Conservation (phyloP, 495 filamentous ascomycete species). For the Hypoxylon lenormandii region DNA sequence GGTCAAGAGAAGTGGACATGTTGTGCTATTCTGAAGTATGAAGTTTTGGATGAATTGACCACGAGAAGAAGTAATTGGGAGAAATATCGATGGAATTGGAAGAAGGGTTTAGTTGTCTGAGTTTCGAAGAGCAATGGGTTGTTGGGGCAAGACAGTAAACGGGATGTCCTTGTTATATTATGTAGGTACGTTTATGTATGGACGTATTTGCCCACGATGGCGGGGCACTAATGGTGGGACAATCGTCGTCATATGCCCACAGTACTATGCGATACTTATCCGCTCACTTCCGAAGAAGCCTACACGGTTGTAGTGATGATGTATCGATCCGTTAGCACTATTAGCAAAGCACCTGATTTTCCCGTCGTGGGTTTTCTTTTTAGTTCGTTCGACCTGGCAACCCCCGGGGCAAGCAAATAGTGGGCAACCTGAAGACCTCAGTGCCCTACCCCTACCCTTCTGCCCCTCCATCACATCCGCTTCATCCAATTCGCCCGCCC, state of each 20-base stretch:
- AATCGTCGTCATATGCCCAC: conserved; percentile 38
- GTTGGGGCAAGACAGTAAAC: conserved; percentile 20
- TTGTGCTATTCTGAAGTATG: conserved; percentile 48
- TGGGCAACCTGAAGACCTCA: too few species aligned
- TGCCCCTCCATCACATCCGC: conserved; percentile 27
- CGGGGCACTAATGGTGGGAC: conserved; percentile 37
- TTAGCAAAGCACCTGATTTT: conserved; percentile 42
- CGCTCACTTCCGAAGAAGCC: conserved; percentile 3
- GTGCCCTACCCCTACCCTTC: too few species aligned
- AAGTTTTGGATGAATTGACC: background rate
- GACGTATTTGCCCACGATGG: conserved; percentile 41
- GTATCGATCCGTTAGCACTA: conserved; percentile 22
- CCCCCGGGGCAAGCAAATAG: too few species aligned
- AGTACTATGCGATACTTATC: conserved; percentile 38
- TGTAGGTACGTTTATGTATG: background rate
- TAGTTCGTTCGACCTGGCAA: conserved; percentile 24
- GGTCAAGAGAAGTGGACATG: conserved; percentile 90
- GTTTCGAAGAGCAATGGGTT: conserved; percentile 12
- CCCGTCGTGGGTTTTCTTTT: conserved; percentile 25
- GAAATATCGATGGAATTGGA: conserved; percentile 6
- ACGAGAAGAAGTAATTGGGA: background rate
- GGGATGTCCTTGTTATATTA: conserved; percentile 24
- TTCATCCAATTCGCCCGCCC: conserved; percentile 25
- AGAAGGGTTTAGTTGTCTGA: conserved; percentile 14
- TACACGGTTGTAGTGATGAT: conserved; percentile 17